Evolutionary conservation across 1,284 basidiomycete genomes (phyloP).

Genomic region (Fomitopsis schrenkii): DNA sequence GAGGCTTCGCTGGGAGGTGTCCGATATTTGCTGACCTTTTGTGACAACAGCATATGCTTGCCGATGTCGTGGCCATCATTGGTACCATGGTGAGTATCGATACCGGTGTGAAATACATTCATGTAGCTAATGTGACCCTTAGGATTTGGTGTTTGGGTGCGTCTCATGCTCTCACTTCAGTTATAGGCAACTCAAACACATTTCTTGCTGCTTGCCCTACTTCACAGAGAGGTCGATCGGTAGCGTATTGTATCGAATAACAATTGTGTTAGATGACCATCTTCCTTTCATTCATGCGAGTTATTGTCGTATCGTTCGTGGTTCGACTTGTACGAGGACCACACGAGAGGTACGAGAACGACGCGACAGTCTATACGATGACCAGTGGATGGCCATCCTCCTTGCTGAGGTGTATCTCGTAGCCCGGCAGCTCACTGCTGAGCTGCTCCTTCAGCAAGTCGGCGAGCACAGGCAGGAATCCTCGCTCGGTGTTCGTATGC

Average conservation of each 20-base stretch:
- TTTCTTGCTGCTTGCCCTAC: not conserved
- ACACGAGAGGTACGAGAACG: not conserved
- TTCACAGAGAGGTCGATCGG: slow-evolving; percentile 40
- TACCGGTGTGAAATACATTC: not conserved
- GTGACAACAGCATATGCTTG: slow-evolving; percentile 72
- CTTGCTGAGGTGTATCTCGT: slow-evolving; percentile 52
- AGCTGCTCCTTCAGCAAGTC: slow-evolving; percentile 57
- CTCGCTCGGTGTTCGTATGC: slow-evolving; percentile 85
- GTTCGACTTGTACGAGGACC: no score
- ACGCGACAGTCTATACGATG: slow-evolving; percentile 21
- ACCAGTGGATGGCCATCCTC: slow-evolving; percentile 55
- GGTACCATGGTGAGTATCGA: slow-evolving; percentile 78
- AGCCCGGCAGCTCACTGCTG: slow-evolving; percentile 13
- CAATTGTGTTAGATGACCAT: not conserved
- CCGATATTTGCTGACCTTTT: slow-evolving; percentile 22
- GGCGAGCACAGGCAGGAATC: slow-evolving; percentile 73
- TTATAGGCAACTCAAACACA: not conserved
- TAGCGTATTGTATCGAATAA: slow-evolving; percentile 19
- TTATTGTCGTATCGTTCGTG: not conserved
- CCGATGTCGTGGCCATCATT: slow-evolving; percentile 90
- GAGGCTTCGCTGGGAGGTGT: slow-evolving; percentile 24
- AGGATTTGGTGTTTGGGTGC: slow-evolving; percentile 78
- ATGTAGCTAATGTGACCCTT: slow-evolving; percentile 16
- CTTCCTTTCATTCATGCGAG: not conserved
- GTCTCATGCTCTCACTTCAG: slow-evolving; percentile 27